Evolutionary conservation across 176 grass and related monocot species (phyloP).

Genomic region (Cocos nucifera): DNA sequence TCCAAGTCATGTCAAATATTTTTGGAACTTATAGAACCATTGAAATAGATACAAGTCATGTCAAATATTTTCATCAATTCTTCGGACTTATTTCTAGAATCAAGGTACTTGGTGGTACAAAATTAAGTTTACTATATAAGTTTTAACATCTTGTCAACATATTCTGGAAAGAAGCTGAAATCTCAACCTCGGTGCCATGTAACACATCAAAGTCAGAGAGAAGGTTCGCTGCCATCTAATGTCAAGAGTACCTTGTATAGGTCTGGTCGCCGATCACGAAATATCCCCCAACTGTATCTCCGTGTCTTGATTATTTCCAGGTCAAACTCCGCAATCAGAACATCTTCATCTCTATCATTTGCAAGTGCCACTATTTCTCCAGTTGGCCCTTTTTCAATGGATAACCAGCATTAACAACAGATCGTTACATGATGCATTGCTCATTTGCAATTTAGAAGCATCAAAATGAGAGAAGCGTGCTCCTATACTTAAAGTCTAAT

Average conservation of each 20-base stretch:
- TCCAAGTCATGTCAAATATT: too few species aligned
- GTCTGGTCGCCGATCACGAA: conserved; percentile 76
- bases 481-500: too few species aligned
- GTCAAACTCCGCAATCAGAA: conserved; percentile 71
- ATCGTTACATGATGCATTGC: conserved; percentile 2
- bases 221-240: conserved; percentile 48
- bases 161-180: too few species aligned
- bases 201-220: not conserved
- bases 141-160: too few species aligned
- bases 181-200: too few species aligned
- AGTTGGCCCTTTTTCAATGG: conserved; percentile 37
- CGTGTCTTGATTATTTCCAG: conserved; percentile 62
- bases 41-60: too few species aligned
- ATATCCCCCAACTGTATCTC: conserved; percentile 79
- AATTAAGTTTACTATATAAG: too few species aligned
- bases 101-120: too few species aligned
- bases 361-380: conserved; percentile 81
- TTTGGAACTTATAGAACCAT: too few species aligned
- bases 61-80: too few species aligned
- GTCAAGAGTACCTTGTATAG: conserved; percentile 75
- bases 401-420: not conserved
- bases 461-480: not conserved
- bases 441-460: not conserved
- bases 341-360: conserved; percentile 73
- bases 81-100: too few species aligned